These are phyloP conservation scores for Sechiopsis laciniata DNA, from an alignment of 306 rosid species.

Conservation along the genomic window DNA sequence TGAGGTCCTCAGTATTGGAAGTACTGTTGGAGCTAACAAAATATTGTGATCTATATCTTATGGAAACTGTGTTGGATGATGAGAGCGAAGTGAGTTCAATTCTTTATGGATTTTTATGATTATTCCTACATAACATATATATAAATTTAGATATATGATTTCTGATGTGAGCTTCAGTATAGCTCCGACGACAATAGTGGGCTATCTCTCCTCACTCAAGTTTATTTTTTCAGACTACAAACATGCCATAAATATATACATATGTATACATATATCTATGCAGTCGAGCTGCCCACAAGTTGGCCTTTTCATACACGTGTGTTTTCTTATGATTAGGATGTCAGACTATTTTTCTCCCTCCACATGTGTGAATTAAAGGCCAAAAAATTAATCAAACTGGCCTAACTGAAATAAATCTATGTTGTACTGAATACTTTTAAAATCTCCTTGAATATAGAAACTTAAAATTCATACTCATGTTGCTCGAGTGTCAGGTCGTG, in stretches of 20 bases:
- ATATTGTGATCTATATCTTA: slow-evolving; percentile 84
- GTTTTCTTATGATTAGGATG: neutral
- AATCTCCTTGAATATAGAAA: neutral
- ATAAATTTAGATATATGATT: neutral
- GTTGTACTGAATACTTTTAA: neutral
- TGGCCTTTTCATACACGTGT: neutral
- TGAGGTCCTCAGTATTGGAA: slow-evolving; percentile 81
- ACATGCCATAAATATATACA: too few species aligned
- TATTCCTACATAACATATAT: neutral
- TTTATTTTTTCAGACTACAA: neutral
- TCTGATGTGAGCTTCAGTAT: neutral
- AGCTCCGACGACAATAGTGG: neutral
- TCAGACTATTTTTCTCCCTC: neutral
- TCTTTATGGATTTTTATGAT: neutral
- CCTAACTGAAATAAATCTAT: neutral
- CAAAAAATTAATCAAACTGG: neutral
- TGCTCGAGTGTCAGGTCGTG: neutral
- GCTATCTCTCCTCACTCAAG: neutral
- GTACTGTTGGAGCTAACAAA: slow-evolving; percentile 86
- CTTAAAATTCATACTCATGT: neutral
- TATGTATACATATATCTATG: too few species aligned
- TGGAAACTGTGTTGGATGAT: slow-evolving; percentile 89
- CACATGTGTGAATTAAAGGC: neutral
- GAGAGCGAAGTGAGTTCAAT: slow-evolving; percentile 71
- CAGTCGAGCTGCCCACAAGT: too few species aligned